Conservation (phyloP, 306 rosid genomes). For the Trifolium fragiferum region DNA sequence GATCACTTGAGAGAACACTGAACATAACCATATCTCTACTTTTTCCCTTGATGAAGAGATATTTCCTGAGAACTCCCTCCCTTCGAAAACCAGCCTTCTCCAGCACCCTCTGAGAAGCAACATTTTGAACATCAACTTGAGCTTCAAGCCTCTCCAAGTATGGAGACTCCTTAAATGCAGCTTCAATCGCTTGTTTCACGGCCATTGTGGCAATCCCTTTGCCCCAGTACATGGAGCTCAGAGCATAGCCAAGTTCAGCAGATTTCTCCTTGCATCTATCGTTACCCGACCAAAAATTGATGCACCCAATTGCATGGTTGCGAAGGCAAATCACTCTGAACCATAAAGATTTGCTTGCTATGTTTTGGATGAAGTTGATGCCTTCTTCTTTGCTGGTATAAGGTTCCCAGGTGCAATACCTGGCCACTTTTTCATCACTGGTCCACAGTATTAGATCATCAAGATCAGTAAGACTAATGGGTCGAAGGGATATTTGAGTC, state of each 20-base stretch:
- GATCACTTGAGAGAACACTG: slow-evolving; percentile 49
- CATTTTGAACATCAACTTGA: slow-evolving; percentile 59
- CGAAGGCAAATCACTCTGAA: slow-evolving; percentile 60
- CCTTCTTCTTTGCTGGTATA: slow-evolving; percentile 54
- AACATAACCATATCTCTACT: slow-evolving; percentile 53
- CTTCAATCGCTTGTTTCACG: slow-evolving; percentile 50
- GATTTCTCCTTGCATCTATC: slow-evolving; percentile 46
- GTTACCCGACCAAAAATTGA: slow-evolving; percentile 36
- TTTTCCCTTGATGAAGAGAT: slow-evolving; percentile 46
- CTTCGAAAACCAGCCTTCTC: slow-evolving; percentile 18
- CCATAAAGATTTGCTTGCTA: slow-evolving; percentile 46
- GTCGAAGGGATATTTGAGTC: slow-evolving; percentile 55
- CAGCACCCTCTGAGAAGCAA: slow-evolving; percentile 57
- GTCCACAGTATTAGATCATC: slow-evolving; percentile 42
- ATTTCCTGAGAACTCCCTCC: slow-evolving; percentile 78
- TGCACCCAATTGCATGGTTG: slow-evolving; percentile 54
- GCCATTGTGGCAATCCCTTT: slow-evolving; percentile 67
- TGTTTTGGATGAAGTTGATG: slow-evolving; percentile 43
- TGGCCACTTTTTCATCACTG: slow-evolving; percentile 51
- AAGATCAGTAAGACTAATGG: slow-evolving; percentile 38
- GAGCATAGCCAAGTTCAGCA: slow-evolving; percentile 55
- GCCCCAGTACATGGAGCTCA: slow-evolving; percentile 60
- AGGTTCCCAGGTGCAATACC: slow-evolving; percentile 64
- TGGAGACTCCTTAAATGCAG: slow-evolving; percentile 50
- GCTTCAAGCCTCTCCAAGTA: slow-evolving; percentile 69